Evolutionary conservation across 208 protist genomes (phyloP), one percentile per base, ranked within the genome.

Genomic region (Wallacemonas sp.): DNA sequence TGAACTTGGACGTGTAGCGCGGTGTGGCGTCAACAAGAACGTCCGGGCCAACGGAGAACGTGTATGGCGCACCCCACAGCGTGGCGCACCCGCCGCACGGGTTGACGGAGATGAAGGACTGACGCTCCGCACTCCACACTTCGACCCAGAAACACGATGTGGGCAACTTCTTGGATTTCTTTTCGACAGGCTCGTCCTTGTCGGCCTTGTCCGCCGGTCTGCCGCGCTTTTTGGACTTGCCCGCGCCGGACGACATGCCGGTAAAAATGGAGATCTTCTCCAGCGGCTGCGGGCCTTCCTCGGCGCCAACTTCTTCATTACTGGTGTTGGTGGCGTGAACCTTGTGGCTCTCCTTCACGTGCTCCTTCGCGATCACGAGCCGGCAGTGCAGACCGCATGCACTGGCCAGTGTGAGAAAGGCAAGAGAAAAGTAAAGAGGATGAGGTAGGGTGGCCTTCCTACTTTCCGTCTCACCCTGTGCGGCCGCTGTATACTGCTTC

Each of bases 121-220:
- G 65, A n/a, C 87, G 76, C 57, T 92, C 81, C 4, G 77, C 67
- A 36, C 86, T 86, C 92, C 92, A 97, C 59, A 97, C 92, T 62
- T 97, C 89, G 18, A 86, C 76, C 92, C 92, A 97, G 59, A 89
- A 92, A 65, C 84, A 94, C 32, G 85, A 92, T 10, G 74, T 83
- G 16, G 85, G 87, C 10, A 88, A 57, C 48, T 82, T 87, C 57
- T 81, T 76, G 0, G 81, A 83, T 36, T 74, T 77, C 10, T 71
- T 20, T 48, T 71, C 42, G 22, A 77, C 70, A 41, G 14, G 41
- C 31, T 72, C 54, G 8, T n/a, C 55, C 14, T 59, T 59, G n/a
- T 59, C 39, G 50, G 36, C 39, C 57, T 22, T 57, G 28, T 41
- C 36, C 28, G 63, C 18, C 41, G 49, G 8, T 39, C 55, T 46